phyloP scores from a whole-genome alignment of 2,329 filamentous ascomycete genomes.

The Colletotrichum shisoi region DNA sequence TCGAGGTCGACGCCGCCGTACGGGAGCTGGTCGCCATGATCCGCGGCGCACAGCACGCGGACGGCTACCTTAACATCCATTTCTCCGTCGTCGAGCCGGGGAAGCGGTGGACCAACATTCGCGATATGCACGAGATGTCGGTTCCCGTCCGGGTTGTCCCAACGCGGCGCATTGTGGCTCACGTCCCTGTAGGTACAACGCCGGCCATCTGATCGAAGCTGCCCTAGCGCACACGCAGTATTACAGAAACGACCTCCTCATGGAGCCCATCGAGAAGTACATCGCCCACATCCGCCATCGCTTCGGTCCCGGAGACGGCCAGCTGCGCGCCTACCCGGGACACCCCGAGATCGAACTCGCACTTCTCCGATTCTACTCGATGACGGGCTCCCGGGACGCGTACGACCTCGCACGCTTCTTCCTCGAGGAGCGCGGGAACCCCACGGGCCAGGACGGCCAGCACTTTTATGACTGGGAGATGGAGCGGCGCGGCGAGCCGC shows the following conservation, averaged over 20 bases:
- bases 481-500: conserved; percentile 42
- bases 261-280: conserved; percentile 63
- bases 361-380: conserved; percentile 50
- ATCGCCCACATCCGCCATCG: conserved; percentile 59
- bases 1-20: conserved; percentile 59
- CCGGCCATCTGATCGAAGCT: conserved; percentile 68
- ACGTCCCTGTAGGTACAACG: conserved; percentile 58
- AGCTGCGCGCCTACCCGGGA: conserved; percentile 67
- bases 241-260: conserved; percentile 60
- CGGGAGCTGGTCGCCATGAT: conserved; percentile 67
- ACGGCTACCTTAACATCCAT: conserved; percentile 71
- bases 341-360: conserved; percentile 64
- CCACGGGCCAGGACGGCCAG: conserved; percentile 56
- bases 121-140: conserved; percentile 69
- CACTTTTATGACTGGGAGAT: conserved; percentile 65
- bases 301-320: conserved; percentile 60
- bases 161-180: neutral
- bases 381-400: conserved; percentile 46
- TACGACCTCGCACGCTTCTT: conserved; percentile 64
- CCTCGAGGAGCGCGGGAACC: conserved; percentile 63
- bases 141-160: conserved; percentile 34
- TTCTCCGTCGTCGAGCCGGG: conserved; percentile 66
- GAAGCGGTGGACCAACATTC: conserved; percentile 64
- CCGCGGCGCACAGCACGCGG: conserved; percentile 61
- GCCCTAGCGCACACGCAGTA: conserved; percentile 64